Conservation (phyloP, 2,329 filamentous ascomycete genomes). For the Zarea fungicola region DNA sequence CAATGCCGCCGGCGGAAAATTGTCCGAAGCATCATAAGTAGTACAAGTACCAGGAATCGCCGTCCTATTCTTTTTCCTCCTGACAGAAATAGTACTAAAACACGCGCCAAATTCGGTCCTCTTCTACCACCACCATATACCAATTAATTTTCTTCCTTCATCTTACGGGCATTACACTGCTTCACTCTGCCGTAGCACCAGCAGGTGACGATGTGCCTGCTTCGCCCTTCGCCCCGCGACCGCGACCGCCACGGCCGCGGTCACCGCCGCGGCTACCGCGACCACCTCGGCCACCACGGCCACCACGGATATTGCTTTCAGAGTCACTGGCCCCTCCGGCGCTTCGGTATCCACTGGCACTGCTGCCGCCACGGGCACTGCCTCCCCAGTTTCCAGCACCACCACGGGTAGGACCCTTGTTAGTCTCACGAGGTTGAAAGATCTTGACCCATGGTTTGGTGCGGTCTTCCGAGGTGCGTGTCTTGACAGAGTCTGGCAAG, state of each 20-base stretch:
- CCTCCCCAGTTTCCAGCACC: constrained; percentile 64
- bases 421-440: constrained; percentile 66
- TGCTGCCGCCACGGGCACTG: constrained; percentile 56
- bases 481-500: constrained; percentile 72
- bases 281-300: constrained; percentile 51
- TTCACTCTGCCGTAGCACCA: constrained; percentile 36
- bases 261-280: constrained; percentile 53
- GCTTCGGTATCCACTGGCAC: constrained; percentile 75
- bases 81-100: constrained; percentile 1
- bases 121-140: constrained; percentile 4
- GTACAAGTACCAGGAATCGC: constrained; percentile 13
- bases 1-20: constrained; percentile 9
- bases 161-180: not conserved
- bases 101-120: not conserved
- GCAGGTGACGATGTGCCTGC: constrained; percentile 51
- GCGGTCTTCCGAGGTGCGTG: constrained; percentile 63
- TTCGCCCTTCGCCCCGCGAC: constrained; percentile 54
- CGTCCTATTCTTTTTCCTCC: constrained; percentile 12
- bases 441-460: constrained; percentile 78
- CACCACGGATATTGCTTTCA: constrained; percentile 51
- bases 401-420: constrained; percentile 54
- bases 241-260: constrained; percentile 51
- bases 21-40: constrained; percentile 9
- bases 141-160: not conserved
- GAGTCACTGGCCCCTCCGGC: constrained; percentile 70